Conservation (phyloP, 2,329 filamentous ascomycete species). For the Sarocladiaceae sp. region DNA sequence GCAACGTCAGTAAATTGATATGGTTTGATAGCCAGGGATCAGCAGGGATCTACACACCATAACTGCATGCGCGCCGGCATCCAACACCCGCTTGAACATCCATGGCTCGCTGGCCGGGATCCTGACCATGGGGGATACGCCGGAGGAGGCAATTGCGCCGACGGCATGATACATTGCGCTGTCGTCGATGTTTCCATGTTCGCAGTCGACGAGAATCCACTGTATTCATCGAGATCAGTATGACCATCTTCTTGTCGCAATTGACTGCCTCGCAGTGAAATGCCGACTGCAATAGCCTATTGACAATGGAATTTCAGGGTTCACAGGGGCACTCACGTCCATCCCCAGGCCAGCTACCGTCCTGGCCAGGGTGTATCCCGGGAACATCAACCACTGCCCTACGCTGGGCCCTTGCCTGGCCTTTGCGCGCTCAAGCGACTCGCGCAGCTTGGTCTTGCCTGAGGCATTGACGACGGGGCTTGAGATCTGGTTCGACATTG, state of each 20-base stretch:
- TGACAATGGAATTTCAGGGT: neutral
- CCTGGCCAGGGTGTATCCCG: slow-evolving; percentile 25
- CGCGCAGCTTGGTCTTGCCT: slow-evolving; percentile 25
- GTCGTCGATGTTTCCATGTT: slow-evolving; percentile 39
- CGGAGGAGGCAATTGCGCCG: slow-evolving; percentile 35
- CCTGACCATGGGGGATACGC: slow-evolving; percentile 29
- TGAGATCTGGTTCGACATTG: slow-evolving; percentile 7
- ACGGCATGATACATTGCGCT: slow-evolving; percentile 40
- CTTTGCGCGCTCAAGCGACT: slow-evolving; percentile 23
- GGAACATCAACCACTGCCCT: slow-evolving; percentile 12
- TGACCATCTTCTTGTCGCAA: neutral
- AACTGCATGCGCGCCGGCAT: slow-evolving; percentile 25
- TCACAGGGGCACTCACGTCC: slow-evolving; percentile 21
- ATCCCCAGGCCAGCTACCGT: slow-evolving; percentile 24
- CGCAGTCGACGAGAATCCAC: slow-evolving; percentile 51
- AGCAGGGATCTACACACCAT: slow-evolving; percentile 16
- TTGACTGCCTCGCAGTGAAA: too few species aligned
- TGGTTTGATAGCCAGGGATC: neutral
- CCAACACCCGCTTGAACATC: slow-evolving; percentile 27
- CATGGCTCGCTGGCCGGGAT: slow-evolving; percentile 27
- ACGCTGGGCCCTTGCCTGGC: slow-evolving; percentile 20
- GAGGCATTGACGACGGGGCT: slow-evolving; percentile 13
- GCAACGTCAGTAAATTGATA: neutral
- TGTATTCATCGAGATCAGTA: neutral
- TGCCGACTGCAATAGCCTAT: too few species aligned